Percentiles rank a stretch among this genome's conserved stretches.
These are phyloP conservation scores for Phytophthora sp. DNA, from an alignment of 352 stramenopile species.

Conservation along the genomic window DNA sequence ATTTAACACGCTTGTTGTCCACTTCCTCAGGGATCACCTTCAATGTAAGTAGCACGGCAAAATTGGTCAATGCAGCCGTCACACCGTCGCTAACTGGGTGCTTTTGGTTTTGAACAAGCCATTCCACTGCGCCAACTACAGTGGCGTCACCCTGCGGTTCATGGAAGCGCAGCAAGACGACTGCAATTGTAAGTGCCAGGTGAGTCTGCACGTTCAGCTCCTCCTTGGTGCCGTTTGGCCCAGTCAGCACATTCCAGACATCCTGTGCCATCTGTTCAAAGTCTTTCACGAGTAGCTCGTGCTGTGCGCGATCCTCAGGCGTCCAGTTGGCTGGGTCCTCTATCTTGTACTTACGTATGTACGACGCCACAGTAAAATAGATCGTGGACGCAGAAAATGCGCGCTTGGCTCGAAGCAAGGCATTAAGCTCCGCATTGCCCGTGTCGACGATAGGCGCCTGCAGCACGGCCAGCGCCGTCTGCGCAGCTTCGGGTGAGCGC, in stretches of 20 bases:
- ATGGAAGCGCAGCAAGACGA: conserved; percentile 81
- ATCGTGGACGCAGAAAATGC: conserved; percentile 75
- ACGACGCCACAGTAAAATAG: conserved; percentile 71
- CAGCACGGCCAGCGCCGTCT: conserved; percentile 63
- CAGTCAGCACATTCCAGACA: conserved; percentile 80
- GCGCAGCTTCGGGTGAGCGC: conserved; percentile 65
- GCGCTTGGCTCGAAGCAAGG: conserved; percentile 56
- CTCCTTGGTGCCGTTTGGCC: conserved; percentile 55
- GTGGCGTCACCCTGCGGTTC: conserved; percentile 57
- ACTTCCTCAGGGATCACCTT: conserved; percentile 85
- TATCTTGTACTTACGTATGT: conserved; percentile 78
- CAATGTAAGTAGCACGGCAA: conserved; percentile 73
- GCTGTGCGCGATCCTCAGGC: conserved; percentile 51
- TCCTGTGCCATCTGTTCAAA: conserved; percentile 71
- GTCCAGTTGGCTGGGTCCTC: conserved; percentile 63
- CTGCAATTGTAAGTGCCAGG: conserved; percentile 74
- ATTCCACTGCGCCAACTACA: conserved; percentile 72
- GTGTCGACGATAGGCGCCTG: conserved; percentile 53
- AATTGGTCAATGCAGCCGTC: conserved; percentile 66
- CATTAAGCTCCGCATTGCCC: conserved; percentile 32
- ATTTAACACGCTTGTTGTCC: conserved; percentile 81
- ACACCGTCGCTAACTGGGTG: conserved; percentile 48
- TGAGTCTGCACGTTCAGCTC: conserved; percentile 73
- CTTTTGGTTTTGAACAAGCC: conserved; percentile 77
- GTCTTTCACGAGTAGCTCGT: conserved; percentile 63